A percentile compares a stretch with the other conserved stretches of the same genome.
These are phyloP conservation scores for Podospora conica DNA, from an alignment of 495 filamentous ascomycete species.

Conservation along the genomic window DNA sequence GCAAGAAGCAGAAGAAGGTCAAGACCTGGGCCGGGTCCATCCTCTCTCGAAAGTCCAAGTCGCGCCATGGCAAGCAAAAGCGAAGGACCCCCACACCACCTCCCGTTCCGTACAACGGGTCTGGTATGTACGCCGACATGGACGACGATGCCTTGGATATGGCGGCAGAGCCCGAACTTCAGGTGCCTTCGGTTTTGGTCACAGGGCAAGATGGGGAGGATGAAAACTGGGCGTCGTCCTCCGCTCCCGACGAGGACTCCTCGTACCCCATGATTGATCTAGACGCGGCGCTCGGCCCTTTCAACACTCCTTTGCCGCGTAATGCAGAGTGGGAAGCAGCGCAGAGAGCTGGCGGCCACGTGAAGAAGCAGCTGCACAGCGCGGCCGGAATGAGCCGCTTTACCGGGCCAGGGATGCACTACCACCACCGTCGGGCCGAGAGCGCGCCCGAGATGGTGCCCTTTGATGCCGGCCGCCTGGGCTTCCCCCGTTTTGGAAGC, in stretches of 20 bases:
- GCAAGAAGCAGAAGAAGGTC: constrained; percentile 71
- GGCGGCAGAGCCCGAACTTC: constrained; percentile 18
- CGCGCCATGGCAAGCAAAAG: constrained; percentile 37
- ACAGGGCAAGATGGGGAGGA: constrained; percentile 14
- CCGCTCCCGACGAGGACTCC: constrained; percentile 45
- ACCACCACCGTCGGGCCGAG: constrained; percentile 84
- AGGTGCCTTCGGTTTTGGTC: constrained; percentile 24
- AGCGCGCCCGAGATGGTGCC: constrained; percentile 86
- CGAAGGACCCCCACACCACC: constrained; percentile 38
- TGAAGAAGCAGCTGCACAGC: constrained; percentile 81
- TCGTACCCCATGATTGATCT: constrained; percentile 83
- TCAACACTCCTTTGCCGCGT: constrained; percentile 67
- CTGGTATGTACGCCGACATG: constrained; percentile 14
- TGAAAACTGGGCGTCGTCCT: constrained; percentile 16
- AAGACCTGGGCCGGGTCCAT: constrained; percentile 77
- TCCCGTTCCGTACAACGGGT: constrained; percentile 17
- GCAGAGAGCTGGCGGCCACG: constrained; percentile 51
- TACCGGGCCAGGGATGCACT: constrained; percentile 75
- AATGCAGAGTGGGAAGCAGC: constrained; percentile 53
- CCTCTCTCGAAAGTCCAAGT: constrained; percentile 58
- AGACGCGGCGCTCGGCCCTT: constrained; percentile 90
- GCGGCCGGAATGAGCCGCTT: constrained; percentile 72
- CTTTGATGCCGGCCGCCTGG: constrained; percentile 62
- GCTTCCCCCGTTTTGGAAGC: constrained; percentile 52
- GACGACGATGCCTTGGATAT: constrained; percentile 20